Conservation (phyloP, 2,329 filamentous ascomycete genomes). For the Lasiodiplodia hormozganensis region DNA sequence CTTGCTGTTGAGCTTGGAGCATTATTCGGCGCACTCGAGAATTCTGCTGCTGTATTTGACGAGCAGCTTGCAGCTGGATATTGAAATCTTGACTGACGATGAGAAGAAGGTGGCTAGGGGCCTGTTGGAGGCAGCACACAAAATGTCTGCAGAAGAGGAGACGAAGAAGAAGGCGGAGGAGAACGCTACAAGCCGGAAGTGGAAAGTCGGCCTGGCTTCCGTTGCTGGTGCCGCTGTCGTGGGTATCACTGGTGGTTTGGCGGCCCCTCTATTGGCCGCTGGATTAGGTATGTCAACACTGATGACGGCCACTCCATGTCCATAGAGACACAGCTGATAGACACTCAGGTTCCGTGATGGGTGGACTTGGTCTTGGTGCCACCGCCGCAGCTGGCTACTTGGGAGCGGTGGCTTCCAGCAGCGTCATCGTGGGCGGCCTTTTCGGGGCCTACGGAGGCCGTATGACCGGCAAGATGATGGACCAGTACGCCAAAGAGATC, state of each 20-base stretch:
- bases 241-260: constrained; percentile 78
- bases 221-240: constrained; percentile 89
- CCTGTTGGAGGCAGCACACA: constrained; percentile 71
- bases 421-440: constrained; percentile 79
- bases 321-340: background rate
- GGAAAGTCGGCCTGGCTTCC: constrained; percentile 87
- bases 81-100: constrained; percentile 70
- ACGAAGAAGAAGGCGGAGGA: constrained; percentile 75
- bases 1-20: constrained; percentile 77
- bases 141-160: constrained; percentile 78
- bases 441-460: constrained; percentile 91
- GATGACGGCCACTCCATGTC: constrained; percentile 46
- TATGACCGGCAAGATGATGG: constrained; percentile 86
- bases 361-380: constrained; percentile 75
- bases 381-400: constrained; percentile 79
- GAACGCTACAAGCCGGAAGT: constrained; percentile 68
- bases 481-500: constrained; percentile 84
- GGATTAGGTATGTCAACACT: constrained; percentile 59
- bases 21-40: constrained; percentile 77
- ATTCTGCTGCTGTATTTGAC: constrained; percentile 73
- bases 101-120: constrained; percentile 78
- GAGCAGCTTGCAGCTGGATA: constrained; percentile 71
- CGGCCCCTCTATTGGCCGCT: constrained; percentile 76
- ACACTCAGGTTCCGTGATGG: constrained; percentile 70
- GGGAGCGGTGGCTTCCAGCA: constrained; percentile 79